These are phyloP conservation scores for Candolleomyces eurysporus DNA, from an alignment of 768 basidiomycete species.

Conservation along the genomic window DNA sequence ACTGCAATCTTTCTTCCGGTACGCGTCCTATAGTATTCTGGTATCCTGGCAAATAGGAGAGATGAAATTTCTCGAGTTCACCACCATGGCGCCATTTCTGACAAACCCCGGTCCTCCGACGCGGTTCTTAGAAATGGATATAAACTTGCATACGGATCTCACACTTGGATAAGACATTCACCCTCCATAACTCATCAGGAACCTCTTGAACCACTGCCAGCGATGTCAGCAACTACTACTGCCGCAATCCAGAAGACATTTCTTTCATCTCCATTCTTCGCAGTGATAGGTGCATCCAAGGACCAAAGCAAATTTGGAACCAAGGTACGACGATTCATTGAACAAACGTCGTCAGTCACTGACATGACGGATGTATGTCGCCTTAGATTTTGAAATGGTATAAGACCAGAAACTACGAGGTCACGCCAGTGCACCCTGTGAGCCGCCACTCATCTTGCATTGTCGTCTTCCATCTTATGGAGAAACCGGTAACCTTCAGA, in stretches of 20 bases:
- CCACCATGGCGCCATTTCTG: not conserved
- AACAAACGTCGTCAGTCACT: not conserved
- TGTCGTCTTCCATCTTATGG: not conserved
- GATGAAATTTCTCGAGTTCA: too few species aligned
- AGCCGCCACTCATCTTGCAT: conserved; percentile 17
- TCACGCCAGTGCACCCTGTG: conserved; percentile 77
- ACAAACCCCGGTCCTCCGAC: not conserved
- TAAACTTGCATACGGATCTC: not conserved
- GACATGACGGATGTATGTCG: not conserved
- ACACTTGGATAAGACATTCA: not conserved
- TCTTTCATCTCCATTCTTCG: conserved; percentile 60
- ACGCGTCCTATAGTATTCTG: too few species aligned
- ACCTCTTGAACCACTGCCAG: not conserved
- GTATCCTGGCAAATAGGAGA: too few species aligned
- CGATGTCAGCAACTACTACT: conserved; percentile 17
- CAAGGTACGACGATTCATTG: conserved; percentile 41
- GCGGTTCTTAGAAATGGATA: not conserved
- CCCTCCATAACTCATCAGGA: conserved; percentile 1
- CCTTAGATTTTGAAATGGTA: conserved; percentile 81
- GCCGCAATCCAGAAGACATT: conserved; percentile 53
- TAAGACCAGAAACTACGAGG: conserved; percentile 49
- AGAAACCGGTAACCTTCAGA: conserved; percentile 36
- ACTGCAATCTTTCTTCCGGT: too few species aligned
- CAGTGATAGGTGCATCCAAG: conserved; percentile 82
- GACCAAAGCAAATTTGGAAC: conserved; percentile 79